Evolutionary conservation across 345 rosid genomes (phyloP).

Genomic region (Acer yangbiense): DNA sequence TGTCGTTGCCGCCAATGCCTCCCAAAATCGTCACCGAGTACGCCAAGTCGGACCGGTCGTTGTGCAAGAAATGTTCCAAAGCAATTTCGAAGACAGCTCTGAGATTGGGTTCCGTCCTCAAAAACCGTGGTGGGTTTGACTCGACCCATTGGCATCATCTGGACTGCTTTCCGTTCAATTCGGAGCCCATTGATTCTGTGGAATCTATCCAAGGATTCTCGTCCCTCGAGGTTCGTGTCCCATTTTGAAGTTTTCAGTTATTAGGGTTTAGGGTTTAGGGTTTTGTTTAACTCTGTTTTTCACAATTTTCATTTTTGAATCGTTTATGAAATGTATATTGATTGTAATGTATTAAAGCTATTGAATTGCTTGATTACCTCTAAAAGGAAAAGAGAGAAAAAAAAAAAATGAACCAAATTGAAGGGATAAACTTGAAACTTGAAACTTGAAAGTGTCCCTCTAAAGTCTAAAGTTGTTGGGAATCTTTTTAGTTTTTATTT

Average conservation of each 20-base stretch:
- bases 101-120: slow-evolving; percentile 62
- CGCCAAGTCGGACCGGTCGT: slow-evolving; percentile 79
- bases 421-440: neutral
- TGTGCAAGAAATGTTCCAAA: slow-evolving; percentile 72
- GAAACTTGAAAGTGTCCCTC: neutral
- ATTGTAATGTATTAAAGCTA: neutral
- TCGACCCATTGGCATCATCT: neutral
- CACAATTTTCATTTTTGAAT: neutral
- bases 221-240: slow-evolving; percentile 51
- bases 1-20: slow-evolving; percentile 18
- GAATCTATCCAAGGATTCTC: slow-evolving; percentile 63
- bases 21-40: slow-evolving; percentile 65
- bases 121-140: slow-evolving; percentile 66
- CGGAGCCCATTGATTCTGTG: slow-evolving; percentile 37
- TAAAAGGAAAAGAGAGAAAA: neutral
- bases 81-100: slow-evolving; percentile 50
- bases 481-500: neutral
- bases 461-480: neutral
- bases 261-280: slow-evolving; percentile 1
- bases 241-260: neutral
- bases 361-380: neutral
- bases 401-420: too few relatives aligned
- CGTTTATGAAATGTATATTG: neutral
- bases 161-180: slow-evolving; percentile 48
- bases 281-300: neutral